Percentiles rank a stretch among this genome's conserved stretches.
These are phyloP conservation scores for Inga oerstediana DNA, from an alignment of 306 rosid genomes.

Conservation along the genomic window DNA sequence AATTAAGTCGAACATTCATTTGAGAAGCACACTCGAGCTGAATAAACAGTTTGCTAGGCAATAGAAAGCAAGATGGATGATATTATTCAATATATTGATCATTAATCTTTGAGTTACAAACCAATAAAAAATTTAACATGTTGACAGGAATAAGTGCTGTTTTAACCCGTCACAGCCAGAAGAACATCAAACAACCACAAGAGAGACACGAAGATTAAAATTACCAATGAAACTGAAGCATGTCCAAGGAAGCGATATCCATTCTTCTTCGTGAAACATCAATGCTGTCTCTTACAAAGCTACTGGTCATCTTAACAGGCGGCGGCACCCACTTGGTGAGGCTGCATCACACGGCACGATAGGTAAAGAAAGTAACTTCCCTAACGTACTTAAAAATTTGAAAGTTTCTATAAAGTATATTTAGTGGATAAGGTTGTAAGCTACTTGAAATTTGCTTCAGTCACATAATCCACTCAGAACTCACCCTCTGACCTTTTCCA, in stretches of 20 bases:
- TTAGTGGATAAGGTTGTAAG: slow-evolving; percentile 8
- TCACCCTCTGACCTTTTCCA: slow-evolving; percentile 89
- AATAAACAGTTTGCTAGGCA: background rate
- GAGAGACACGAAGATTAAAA: slow-evolving; percentile 10
- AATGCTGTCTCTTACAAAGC: slow-evolving; percentile 81
- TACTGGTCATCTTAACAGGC: slow-evolving; percentile 94
- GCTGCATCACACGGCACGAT: slow-evolving; percentile 53
- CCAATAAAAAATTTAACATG: slow-evolving; percentile 11
- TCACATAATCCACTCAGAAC: slow-evolving; percentile 59
- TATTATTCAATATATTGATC: slow-evolving; percentile 23
- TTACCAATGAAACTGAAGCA: slow-evolving; percentile 99
- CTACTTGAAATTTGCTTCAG: slow-evolving; percentile 7
- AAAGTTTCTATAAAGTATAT: slow-evolving; percentile 3
- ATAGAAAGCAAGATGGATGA: slow-evolving; percentile 23
- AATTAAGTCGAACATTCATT: slow-evolving; percentile 19
- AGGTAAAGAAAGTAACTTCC: slow-evolving; percentile 29
- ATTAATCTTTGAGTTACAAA: slow-evolving; percentile 5
- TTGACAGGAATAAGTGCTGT: slow-evolving; percentile 8
- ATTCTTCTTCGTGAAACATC: slow-evolving; percentile 89
- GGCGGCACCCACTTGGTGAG: slow-evolving; percentile 99
- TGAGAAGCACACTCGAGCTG: background rate
- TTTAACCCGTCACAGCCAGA: background rate
- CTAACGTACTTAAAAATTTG: background rate
- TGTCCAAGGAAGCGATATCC: slow-evolving; percentile 92
- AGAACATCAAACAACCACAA: slow-evolving; percentile 11